Conservation (phyloP, 805 yeast genomes). For the Kluyveromyces starmeri region DNA sequence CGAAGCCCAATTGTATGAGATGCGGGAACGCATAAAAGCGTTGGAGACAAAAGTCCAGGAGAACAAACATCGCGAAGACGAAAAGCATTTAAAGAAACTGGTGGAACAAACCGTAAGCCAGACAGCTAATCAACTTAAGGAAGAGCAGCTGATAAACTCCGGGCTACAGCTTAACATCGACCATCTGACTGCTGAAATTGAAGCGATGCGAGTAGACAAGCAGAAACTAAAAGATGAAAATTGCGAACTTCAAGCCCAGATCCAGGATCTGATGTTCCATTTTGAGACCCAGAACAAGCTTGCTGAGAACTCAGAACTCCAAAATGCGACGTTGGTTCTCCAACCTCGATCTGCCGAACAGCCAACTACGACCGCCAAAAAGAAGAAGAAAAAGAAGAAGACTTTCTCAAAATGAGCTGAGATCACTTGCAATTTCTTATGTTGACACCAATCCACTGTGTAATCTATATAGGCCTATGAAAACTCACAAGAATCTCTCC, state of each 20-base stretch:
- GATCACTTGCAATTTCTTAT: no score
- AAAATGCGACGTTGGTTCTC: slow-evolving; percentile 58
- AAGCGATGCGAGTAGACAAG: slow-evolving; percentile 27
- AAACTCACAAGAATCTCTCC: not conserved
- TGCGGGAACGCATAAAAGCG: slow-evolving; percentile 28
- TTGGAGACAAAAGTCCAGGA: slow-evolving; percentile 10
- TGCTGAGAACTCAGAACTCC: slow-evolving; percentile 61
- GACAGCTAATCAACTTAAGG: slow-evolving; percentile 17
- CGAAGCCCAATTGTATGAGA: slow-evolving; percentile 41
- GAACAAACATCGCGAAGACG: slow-evolving; percentile 9
- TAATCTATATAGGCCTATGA: no score
- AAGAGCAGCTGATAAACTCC: slow-evolving; percentile 29
- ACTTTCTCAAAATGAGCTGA: slow-evolving; percentile 10
- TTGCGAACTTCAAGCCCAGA: slow-evolving; percentile 50
- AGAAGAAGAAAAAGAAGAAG: slow-evolving; percentile 15
- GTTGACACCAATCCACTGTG: no score
- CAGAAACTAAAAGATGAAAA: slow-evolving; percentile 32
- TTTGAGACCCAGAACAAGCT: slow-evolving; percentile 66
- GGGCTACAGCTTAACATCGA: slow-evolving; percentile 42
- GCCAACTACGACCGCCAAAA: slow-evolving; percentile 1
- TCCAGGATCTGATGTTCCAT: slow-evolving; percentile 71
- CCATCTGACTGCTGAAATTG: slow-evolving; percentile 34
- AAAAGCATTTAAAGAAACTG: slow-evolving; percentile 16
- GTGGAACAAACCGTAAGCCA: slow-evolving; percentile 12
- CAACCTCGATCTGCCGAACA: slow-evolving; percentile 8